These are phyloP conservation scores for Fagopyrum esculentum DNA, from an alignment of 148 eudicot genomes.

Conservation along the genomic window DNA sequence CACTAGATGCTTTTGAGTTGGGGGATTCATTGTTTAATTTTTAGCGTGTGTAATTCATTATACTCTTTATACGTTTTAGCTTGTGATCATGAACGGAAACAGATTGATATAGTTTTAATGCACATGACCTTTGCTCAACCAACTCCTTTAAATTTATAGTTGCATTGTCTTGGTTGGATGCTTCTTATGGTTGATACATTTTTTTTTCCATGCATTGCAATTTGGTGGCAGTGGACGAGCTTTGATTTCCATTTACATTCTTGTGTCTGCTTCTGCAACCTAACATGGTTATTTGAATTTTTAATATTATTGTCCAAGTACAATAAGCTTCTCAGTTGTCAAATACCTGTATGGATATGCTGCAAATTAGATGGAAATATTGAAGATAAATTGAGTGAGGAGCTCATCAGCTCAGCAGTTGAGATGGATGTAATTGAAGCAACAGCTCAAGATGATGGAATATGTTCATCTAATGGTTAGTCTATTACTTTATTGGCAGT, in stretches of 20 bases:
- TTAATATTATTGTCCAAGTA: conserved; percentile 38
- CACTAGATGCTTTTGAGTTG: neutral
- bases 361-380: conserved; percentile 84
- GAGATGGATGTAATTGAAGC: conserved; percentile 92
- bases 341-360: conserved; percentile 76
- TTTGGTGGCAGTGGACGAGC: neutral
- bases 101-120: neutral
- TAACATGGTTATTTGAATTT: conserved; percentile 24
- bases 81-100: neutral
- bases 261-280: neutral
- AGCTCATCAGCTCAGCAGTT: conserved; percentile 43
- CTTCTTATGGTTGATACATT: neutral
- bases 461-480: conserved; percentile 36
- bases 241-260: neutral
- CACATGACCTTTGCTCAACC: neutral
- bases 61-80: neutral
- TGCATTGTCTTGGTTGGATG: neutral
- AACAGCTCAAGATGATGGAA: conserved; percentile 32
- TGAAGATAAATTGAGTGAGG: conserved; percentile 37
- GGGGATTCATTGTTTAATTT: neutral
- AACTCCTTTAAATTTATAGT: neutral
- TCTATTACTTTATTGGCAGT: conserved; percentile 16
- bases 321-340: conserved; percentile 63
- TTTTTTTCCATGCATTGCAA: neutral
- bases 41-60: neutral